These are phyloP conservation scores for Solanum piurae DNA, from an alignment of 257 asterid species.

Conservation along the genomic window DNA sequence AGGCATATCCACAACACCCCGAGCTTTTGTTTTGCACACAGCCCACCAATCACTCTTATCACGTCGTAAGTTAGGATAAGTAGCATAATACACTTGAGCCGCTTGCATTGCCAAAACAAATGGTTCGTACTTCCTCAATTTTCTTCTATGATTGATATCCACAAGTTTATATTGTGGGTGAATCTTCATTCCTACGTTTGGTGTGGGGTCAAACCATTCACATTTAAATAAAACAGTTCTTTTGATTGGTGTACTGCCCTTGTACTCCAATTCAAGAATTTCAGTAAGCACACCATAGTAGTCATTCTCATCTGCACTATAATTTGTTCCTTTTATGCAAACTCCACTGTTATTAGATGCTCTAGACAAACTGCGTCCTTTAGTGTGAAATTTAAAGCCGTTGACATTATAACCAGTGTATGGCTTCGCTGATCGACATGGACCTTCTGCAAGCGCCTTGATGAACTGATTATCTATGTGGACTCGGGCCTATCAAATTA, in stretches of 20 bases:
- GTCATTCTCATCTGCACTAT: neutral
- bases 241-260: neutral
- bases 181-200: neutral
- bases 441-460: neutral
- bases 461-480: neutral
- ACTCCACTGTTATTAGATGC: neutral
- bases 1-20: too few species aligned
- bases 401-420: neutral
- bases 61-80: too few species aligned
- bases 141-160: neutral
- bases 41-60: too few species aligned
- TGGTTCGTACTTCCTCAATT: neutral
- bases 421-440: neutral
- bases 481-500: neutral
- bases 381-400: neutral
- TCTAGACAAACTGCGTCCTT: neutral
- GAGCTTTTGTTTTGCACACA: too few species aligned
- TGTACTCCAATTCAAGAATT: neutral
- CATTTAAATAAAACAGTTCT: neutral
- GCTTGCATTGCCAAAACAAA: neutral
- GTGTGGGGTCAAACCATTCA: neutral
- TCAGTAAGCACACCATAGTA: neutral
- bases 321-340: neutral
- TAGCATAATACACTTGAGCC: neutral
- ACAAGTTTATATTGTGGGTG: neutral